phyloP scores from a whole-genome alignment of 306 rosid genomes.

The barrel medic (Medicago truncatula) region MtrunA17r5.0-ANR NC_053044.1:39489001-39489500 shows the following conservation, averaged over 20 bases:
- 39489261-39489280: background rate
- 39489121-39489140: background rate
- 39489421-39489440: no score
- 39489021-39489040: background rate
- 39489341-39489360: background rate
- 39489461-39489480: no score
- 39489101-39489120: background rate
- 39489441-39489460: no score
- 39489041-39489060: background rate
- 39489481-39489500: no score
- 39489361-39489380: no score
- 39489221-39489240: conserved; percentile 13
- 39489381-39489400: no score
- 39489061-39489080: conserved; percentile 38
- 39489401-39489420: no score
- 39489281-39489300: background rate
- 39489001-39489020: conserved; percentile 38
- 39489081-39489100: conserved; percentile 38
- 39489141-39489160: conserved; percentile 6
- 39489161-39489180: background rate
- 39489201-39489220: background rate
- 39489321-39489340: background rate
- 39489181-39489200: background rate
- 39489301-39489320: background rate
- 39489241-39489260: conserved; percentile 23